A percentile compares a stretch with the other conserved stretches of the same genome.
Evolutionary conservation across 768 basidiomycete genomes (phyloP).

Genomic region (Suillus plorans): DNA sequence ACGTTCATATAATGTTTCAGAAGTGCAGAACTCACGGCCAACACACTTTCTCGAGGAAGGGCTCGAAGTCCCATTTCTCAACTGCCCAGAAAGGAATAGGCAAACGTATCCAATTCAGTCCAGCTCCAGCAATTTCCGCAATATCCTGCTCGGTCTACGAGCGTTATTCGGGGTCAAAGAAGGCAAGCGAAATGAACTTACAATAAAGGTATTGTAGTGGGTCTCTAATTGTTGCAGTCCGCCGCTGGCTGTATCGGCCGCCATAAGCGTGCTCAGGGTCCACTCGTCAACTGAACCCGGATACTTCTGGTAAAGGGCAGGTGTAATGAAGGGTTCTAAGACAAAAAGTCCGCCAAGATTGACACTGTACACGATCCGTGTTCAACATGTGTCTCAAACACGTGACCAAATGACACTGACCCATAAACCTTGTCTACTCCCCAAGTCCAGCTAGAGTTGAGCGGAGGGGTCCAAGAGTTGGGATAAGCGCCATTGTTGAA

Average conservation of each 20-base stretch:
- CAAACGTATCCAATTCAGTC: constrained; percentile 80
- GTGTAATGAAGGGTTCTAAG: constrained; percentile 77
- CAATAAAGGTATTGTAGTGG: constrained; percentile 84
- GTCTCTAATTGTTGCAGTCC: constrained; percentile 65
- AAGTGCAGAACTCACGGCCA: constrained; percentile 56
- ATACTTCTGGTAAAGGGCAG: constrained; percentile 62
- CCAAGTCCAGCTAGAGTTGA: constrained; percentile 76
- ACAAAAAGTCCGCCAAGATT: constrained; percentile 78
- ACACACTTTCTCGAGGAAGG: constrained; percentile 68
- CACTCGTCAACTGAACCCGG: constrained; percentile 60
- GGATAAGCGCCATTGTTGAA: constrained; percentile 73
- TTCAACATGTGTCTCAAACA: neutral
- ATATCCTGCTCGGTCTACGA: constrained; percentile 84
- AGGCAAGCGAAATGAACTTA: constrained; percentile 35
- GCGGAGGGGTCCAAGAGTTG: constrained; percentile 78
- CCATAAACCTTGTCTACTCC: constrained; percentile 61
- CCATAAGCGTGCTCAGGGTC: constrained; percentile 66
- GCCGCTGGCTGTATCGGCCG: constrained; percentile 60
- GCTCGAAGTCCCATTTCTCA: constrained; percentile 71
- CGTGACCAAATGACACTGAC: constrained; percentile 32
- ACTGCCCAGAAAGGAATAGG: constrained; percentile 88
- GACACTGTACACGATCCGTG: constrained; percentile 36
- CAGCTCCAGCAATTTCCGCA: constrained; percentile 85
- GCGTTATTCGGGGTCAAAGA: constrained; percentile 7
- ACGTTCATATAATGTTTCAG: constrained; percentile 3